Conservation (phyloP, 2,329 filamentous ascomycete species). For the Elsinoe batatas region DNA sequence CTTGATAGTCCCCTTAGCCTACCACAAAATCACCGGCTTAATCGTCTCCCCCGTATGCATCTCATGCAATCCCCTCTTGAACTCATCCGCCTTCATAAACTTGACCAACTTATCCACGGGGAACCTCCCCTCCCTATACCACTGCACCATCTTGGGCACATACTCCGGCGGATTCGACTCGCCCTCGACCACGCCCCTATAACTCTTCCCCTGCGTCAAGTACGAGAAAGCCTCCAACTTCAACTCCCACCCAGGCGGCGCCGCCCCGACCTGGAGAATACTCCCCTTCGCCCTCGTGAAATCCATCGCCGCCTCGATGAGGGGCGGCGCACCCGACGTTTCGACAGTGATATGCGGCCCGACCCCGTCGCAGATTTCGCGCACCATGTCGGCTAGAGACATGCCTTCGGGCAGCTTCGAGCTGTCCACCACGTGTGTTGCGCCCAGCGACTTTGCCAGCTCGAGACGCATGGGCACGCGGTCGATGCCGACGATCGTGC, state of each 20-base stretch:
- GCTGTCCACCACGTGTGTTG: conserved; percentile 32
- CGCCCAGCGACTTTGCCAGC: conserved; percentile 33
- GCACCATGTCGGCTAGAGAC: conserved; percentile 28
- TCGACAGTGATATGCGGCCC: conserved; percentile 40
- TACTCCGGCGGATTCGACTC: conserved; percentile 34
- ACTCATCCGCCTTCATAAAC: conserved; percentile 35
- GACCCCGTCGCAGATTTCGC: conserved; percentile 27
- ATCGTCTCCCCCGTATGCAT: conserved; percentile 27
- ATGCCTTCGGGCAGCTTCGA: conserved; percentile 25
- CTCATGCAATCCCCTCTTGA: conserved; percentile 32
- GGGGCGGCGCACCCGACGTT: conserved; percentile 37
- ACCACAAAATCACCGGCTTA: conserved; percentile 17
- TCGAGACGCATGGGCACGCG: conserved; percentile 29
- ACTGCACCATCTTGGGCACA: conserved; percentile 41
- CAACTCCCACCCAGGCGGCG: conserved; percentile 35
- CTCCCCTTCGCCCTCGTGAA: conserved; percentile 38
- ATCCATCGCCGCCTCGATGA: conserved; percentile 36
- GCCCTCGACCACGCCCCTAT: conserved; percentile 41
- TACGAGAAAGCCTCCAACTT: conserved; percentile 36
- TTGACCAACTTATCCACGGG: conserved; percentile 39
- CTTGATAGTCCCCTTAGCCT: not conserved
- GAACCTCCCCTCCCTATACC: conserved; percentile 39
- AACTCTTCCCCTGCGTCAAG: conserved; percentile 40
- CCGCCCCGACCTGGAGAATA: conserved; percentile 42
- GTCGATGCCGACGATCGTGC: conserved; percentile 35